Conservation (phyloP, 2,329 filamentous ascomycete genomes). For the Botrytis sinoallii region DNA sequence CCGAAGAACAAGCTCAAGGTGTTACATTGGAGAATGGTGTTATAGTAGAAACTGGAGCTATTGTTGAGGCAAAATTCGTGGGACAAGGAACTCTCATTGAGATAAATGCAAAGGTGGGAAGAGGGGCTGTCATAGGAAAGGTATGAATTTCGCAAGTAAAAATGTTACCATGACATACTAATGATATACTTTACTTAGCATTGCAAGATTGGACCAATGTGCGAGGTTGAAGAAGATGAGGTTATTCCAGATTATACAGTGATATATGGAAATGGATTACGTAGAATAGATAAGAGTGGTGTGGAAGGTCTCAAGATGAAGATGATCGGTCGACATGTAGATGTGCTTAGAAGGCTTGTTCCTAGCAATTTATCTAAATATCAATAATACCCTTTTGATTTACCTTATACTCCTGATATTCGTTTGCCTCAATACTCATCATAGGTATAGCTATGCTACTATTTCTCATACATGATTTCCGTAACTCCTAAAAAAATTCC, state of each 20-base stretch:
- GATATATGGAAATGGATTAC: conserved; percentile 62
- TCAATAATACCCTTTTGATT: conserved; percentile 28
- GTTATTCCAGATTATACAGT: conserved; percentile 65
- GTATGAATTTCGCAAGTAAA: conserved; percentile 40
- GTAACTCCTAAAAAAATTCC: conserved; percentile 7
- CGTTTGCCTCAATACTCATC: conserved; percentile 13
- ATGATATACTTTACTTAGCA: conserved; percentile 45
- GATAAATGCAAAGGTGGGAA: conserved; percentile 58
- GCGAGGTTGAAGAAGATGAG: conserved; percentile 55
- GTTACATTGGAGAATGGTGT: conserved; percentile 60
- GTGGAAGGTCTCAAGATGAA: conserved; percentile 61
- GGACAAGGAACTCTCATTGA: conserved; percentile 58
- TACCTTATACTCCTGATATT: conserved; percentile 7
- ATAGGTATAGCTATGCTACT: conserved; percentile 12
- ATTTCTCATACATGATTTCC: conserved; percentile 20
- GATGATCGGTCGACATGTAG: conserved; percentile 64
- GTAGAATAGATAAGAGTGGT: conserved; percentile 57
- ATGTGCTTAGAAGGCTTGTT: conserved; percentile 64
- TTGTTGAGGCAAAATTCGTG: conserved; percentile 52
- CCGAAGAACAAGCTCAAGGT: conserved; percentile 27
- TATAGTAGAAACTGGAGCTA: conserved; percentile 56
- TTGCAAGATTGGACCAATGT: conserved; percentile 67
- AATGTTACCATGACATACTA: neutral
- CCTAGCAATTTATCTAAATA: conserved; percentile 50
- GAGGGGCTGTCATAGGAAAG: conserved; percentile 60